Base-by-base conservation (phyloP, 805 yeast genomes). In the Candida gorgasii region DNA sequence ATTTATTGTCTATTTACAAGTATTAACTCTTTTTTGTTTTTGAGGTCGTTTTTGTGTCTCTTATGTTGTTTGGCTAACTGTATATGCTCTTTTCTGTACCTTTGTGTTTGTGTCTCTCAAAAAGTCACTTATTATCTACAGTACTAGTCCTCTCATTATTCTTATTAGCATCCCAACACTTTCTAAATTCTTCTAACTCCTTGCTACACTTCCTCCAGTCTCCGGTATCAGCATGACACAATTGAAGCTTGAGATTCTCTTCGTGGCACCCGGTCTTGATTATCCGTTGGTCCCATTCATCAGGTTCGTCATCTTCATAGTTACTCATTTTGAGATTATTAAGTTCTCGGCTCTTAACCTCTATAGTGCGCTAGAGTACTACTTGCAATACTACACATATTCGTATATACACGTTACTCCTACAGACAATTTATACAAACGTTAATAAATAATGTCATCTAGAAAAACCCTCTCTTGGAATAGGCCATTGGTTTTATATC, bases 401-500 rank as follows among this genome's bases (percentile, higher is more conserved):
- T 11, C 14, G 22, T 20, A 33, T 13, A 33, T 33, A 18, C 12
- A 32, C 35, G 24, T 19, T 32, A 14, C 12, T 24, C 13, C n/a
- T 24, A 11, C 30, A 27, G 7, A 27, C 15, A 16, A 29, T 32
- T 9, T 32, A 29, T 14, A 29, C 6, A 7, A 13, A 11, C 28
- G 8, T 24, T 7, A 24, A 5, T 11, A 15, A 9, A 24, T 27
- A 28, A 9, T 3, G 9, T 26, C 5, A 37, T 13, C 24, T 39
- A 32, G 17, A 32, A 31, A 8, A 69, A 68, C 11, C 74, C 75
- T 41, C 69, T 61, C 57, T 69, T 69, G 24, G 72, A 63, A 59
- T 90, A 90, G 1, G 96, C 96, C 99, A 92, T 92, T 33, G 99
- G 97, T 53, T 84, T 87, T 42, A 93, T 67, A 51, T 84, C 80